Evolutionary conservation across 2,329 filamentous ascomycete genomes (phyloP).

Genomic region (Monilinia fructicola): DNA sequence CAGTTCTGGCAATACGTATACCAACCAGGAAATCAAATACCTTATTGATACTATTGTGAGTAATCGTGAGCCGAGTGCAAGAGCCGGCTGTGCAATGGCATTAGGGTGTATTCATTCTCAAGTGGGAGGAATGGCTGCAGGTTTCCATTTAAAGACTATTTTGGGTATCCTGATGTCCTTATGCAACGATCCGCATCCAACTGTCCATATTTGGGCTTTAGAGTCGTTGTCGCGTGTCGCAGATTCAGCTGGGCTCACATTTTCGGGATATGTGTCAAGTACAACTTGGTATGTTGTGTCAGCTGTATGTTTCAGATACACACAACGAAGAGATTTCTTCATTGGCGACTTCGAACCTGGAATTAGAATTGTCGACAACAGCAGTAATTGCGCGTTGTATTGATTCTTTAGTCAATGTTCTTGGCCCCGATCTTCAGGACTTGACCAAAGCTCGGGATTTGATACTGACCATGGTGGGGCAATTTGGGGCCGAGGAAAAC

Average conservation of each 20-base stretch:
- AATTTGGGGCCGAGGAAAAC: conserved; percentile 77
- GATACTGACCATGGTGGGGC: conserved; percentile 79
- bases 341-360: conserved; percentile 83
- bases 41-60: conserved; percentile 91
- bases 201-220: conserved; percentile 94
- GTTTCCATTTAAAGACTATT: conserved; percentile 94
- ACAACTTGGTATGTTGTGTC: conserved; percentile 88
- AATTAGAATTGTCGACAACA: conserved; percentile 78
- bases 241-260: conserved; percentile 88
- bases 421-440: conserved; percentile 93
- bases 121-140: conserved; percentile 95
- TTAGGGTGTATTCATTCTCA: conserved; percentile 92
- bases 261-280: conserved; percentile 85
- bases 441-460: conserved; percentile 88
- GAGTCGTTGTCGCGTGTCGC: conserved; percentile 84
- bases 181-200: conserved; percentile 90
- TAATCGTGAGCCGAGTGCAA: conserved; percentile 88
- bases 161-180: conserved; percentile 98
- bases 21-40: conserved; percentile 84
- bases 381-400: conserved; percentile 84
- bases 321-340: conserved; percentile 83
- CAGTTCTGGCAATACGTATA: conserved; percentile 79
- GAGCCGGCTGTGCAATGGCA: conserved; percentile 92
- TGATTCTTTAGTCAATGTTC: conserved; percentile 93
- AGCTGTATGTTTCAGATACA: conserved; percentile 86